phyloP scores from a whole-genome alignment of 1,284 basidiomycete species.

The Cutaneotrichosporon sp. region DNA sequence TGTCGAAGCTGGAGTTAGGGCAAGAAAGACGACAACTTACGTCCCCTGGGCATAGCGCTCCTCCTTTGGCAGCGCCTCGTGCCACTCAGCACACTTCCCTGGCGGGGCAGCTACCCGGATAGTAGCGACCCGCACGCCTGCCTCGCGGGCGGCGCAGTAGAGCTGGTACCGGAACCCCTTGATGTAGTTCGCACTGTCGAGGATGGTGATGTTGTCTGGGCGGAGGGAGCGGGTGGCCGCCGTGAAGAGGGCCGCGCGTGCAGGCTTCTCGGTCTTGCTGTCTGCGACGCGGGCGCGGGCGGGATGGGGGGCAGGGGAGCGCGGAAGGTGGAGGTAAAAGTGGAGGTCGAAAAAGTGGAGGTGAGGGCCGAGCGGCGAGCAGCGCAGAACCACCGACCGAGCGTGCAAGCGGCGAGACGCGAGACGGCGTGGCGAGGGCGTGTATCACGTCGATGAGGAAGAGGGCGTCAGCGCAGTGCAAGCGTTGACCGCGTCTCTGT shows the following conservation, averaged over 20 bases:
- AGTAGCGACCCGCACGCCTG: slow-evolving; percentile 80
- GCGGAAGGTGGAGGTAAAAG: not conserved
- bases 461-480: not conserved
- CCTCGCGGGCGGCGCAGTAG: slow-evolving; percentile 91
- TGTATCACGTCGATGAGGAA: not conserved
- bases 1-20: slow-evolving; percentile 68
- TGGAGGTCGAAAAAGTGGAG: not conserved
- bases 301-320: too few species aligned
- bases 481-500: not conserved
- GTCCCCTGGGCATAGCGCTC: slow-evolving; percentile 68
- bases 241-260: slow-evolving; percentile 82
- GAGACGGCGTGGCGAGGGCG: not conserved
- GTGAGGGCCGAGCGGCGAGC: not conserved
- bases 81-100: slow-evolving; percentile 78
- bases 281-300: slow-evolving; percentile 60
- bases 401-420: not conserved
- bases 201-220: slow-evolving; percentile 75
- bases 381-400: not conserved
- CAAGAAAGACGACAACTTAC: slow-evolving; percentile 57
- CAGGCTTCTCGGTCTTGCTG: slow-evolving; percentile 81
- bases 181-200: slow-evolving; percentile 94
- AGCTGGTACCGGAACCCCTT: slow-evolving; percentile 96
- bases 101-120: slow-evolving; percentile 78
- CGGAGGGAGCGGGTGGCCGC: slow-evolving; percentile 75
- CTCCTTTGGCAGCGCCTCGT: slow-evolving; percentile 55